Percentiles rank a stretch among this genome's conserved stretches.
Conservation (phyloP, 495 filamentous ascomycete genomes). For the Podospora anserina region DNA sequence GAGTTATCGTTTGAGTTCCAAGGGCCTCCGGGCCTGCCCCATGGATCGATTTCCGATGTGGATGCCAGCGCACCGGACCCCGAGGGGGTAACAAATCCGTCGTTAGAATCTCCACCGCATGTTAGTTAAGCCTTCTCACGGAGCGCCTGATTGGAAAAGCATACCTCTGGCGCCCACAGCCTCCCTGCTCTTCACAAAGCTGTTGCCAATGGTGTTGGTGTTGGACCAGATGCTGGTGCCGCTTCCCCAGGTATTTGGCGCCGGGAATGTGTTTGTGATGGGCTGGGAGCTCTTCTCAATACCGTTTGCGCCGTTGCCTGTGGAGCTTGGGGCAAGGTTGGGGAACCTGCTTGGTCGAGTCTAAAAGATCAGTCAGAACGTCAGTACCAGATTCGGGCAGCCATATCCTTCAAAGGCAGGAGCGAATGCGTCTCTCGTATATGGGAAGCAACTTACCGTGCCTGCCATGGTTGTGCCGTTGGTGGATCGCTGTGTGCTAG, state of each 20-base stretch:
- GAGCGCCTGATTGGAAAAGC: slow-evolving; percentile 12
- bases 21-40: slow-evolving; percentile 43
- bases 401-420: background rate
- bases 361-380: background rate
- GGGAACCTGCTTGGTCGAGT: slow-evolving; percentile 12
- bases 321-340: background rate
- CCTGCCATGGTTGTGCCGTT: slow-evolving; percentile 20
- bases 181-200: slow-evolving; percentile 46
- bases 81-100: slow-evolving; percentile 36
- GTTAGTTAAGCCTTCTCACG: slow-evolving; percentile 22
- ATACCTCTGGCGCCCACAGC: slow-evolving; percentile 45
- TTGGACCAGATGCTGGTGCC: slow-evolving; percentile 63
- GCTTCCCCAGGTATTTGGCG: slow-evolving; percentile 50
- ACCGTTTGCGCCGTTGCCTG: slow-evolving; percentile 26
- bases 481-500: slow-evolving; percentile 1
- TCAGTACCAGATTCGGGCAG: background rate
- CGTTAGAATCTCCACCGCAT: slow-evolving; percentile 32
- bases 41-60: slow-evolving; percentile 61
- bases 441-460: slow-evolving; percentile 17
- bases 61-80: slow-evolving; percentile 65
- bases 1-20: slow-evolving; percentile 55
- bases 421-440: background rate
- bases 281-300: slow-evolving; percentile 38
- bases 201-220: slow-evolving; percentile 39
- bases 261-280: slow-evolving; percentile 41